Base-by-base conservation (phyloP, 495 filamentous ascomycete species). In the Lasiosphaeris hirsuta region DNA sequence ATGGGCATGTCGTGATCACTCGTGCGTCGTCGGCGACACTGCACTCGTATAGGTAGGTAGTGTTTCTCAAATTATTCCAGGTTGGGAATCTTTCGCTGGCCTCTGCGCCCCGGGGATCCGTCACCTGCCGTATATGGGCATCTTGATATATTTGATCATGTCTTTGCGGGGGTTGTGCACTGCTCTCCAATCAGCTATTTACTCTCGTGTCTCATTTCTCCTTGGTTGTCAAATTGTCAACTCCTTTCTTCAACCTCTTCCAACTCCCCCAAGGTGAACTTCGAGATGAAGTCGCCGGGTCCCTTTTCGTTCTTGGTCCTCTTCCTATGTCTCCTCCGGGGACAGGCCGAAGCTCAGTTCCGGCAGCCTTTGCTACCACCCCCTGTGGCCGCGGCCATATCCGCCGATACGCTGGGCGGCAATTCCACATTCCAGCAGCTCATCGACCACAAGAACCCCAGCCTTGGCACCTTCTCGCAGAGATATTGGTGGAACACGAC, bases 381-480 rank as follows among this genome's bases (percentile, higher is more conserved):
- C 4, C 61, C 45, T 4, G n/a, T 52, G 10, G 36, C 34, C 9
- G 43, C 37, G 2, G n/a, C 33, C 14, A 11, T 54, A 4, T 13
- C 15, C 3, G 15, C 10, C 7, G 39, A 7, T 5, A 23, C 18
- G 3, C 15, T 38, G 7, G 42, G 61, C 46, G 69, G 67, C 17
- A 54, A 66, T 23, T 54, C 62, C 7, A 75, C 69, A 13, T 84
- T 83, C 54, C 47, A 76, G 35, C 82, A 85, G 61, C 60, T 78
- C n/a, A 70, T 84, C 17, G 80, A 84, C 57, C 82, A 85, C 57
- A 59, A 71, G 10, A 66, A 84, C 53, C 77, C 77, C 1, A 62
- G 63, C 19, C 66, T 79, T 14, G 81, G 82, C 17, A 84, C 81
- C 4, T 85, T 85, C 62, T 59, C 69, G 10, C 80, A 83, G 66